Conservation (phyloP, 78 protist genomes). For the Capsaspora owczarzaki region DNA sequence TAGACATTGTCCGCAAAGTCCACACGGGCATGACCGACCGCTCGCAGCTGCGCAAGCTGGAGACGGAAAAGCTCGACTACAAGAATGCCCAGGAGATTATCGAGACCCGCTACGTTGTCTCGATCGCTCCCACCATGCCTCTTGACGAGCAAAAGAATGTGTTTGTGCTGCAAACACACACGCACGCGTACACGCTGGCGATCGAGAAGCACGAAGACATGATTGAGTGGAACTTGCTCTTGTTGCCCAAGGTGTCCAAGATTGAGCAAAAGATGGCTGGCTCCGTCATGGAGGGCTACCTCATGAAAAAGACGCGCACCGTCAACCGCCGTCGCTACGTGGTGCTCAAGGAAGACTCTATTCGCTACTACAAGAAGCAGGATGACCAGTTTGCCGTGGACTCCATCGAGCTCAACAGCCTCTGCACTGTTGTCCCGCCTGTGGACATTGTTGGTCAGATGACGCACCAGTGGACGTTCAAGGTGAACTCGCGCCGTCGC, state of each 20-base stretch:
- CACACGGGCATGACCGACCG: background rate
- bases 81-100: background rate
- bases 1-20: background rate
- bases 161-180: background rate
- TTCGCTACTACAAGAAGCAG: background rate
- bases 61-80: background rate
- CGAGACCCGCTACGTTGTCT: background rate
- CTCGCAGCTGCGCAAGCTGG: background rate
- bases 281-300: background rate
- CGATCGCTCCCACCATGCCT: background rate
- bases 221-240: background rate
- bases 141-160: no score
- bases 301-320: background rate
- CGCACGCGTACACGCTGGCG: background rate
- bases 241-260: background rate
- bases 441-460: background rate
- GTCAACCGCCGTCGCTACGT: background rate
- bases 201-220: background rate
- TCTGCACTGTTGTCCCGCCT: background rate
- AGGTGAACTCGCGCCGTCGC: background rate
- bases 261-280: no score
- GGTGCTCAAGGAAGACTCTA: background rate
- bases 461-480: no score
- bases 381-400: background rate
- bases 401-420: background rate